Base-by-base conservation (phyloP, 768 basidiomycete genomes). In the Leccinum imitatum region DNA sequence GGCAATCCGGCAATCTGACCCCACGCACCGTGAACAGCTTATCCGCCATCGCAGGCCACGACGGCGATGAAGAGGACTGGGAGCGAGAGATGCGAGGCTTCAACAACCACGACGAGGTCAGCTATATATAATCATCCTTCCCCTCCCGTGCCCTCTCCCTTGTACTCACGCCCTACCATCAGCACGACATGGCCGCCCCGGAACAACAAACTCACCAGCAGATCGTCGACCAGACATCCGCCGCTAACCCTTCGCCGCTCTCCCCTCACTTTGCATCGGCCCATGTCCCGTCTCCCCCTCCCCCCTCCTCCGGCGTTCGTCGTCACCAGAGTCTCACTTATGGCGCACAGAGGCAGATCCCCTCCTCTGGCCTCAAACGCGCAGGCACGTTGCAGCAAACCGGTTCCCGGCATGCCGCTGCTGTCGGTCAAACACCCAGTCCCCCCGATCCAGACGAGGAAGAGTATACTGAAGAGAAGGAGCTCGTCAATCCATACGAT, bases 31-130 rank as follows among this genome's bases (percentile, higher is more conserved):
- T 93, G 74, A 93, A 92, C 68, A 93, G 90, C 72, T 84, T 94
- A 56, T 84, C 89, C 37, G 89, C 89, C 57, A 93, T 94, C 73
- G 86, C 89, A 54, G 91, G 90, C 46, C 88, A 91, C 67, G 91
- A 94, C 66, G 90, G 87, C 65, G 91, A 92, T 61, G 91, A 94
- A 71, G 91, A 93, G 63, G 89, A 91, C 58, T 94, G 92, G 92
- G 89, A 91, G 71, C 77, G 80, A 47, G 84, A 85, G 44, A 80
- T 87, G 73, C 74, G 79, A 19, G 82, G 80, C 74, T 75, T 83
- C 71, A 76, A 78, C 13, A 78, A 84, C 59, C 87, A 87, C 55
- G 89, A 90, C 33, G 89, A 90, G 75, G 91, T 90, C 62, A 64
- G 76, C 69, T 23, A 30, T 25, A 44, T 65, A 54, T 55, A 47